Evolutionary conservation across 306 rosid genomes (phyloP), one percentile per base, ranked within the genome.

Genomic region (Canavalia ensiformis): DNA sequence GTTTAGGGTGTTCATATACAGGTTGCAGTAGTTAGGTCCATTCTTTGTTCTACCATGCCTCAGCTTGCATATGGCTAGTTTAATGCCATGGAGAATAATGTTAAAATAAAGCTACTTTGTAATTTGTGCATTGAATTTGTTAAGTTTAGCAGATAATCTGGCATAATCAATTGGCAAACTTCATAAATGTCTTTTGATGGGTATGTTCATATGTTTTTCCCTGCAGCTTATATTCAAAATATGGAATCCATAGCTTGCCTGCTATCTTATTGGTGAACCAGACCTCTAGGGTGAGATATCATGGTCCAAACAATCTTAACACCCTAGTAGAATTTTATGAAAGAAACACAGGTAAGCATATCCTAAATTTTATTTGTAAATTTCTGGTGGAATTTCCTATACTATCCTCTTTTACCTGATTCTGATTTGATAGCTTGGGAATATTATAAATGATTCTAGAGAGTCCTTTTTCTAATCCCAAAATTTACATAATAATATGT

Each of bases 211-310:
- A 25, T 78, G 58, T 71, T 33, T 75, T 63, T 33, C 68, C 33
- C 49, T 87, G 85, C 86, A 94, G 98, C 42, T 81, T 89, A 34
- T 90, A 84, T 82, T 92, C 98, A 55, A 91, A 77, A 86, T 86
- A 90, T 83, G 92, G 95, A 65, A 88, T 94, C 78, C 90, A 83
- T 75, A 86, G 98, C 85, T 62, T 92, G 77, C 98, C 98, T 1
- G 90, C 97, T 3, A 72, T 91, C 68, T 59, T 94, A 78, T 68
- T 94, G 65, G 88, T 92, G 79, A 94, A 94, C 67, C 87, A 86
- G 85, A 90, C 92, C 3, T 84, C 87, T 50, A 70, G 85, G 51
- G n/a, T 89, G 55, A 93, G 88, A 77, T 90, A 90, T 88, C 84
- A 30, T 37, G 97, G 97, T 44, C 85, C 75, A 2, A 89, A 90